These are phyloP conservation scores for Brettanomyces nanus DNA, from an alignment of 805 yeast genomes.

Conservation along the genomic window DNA sequence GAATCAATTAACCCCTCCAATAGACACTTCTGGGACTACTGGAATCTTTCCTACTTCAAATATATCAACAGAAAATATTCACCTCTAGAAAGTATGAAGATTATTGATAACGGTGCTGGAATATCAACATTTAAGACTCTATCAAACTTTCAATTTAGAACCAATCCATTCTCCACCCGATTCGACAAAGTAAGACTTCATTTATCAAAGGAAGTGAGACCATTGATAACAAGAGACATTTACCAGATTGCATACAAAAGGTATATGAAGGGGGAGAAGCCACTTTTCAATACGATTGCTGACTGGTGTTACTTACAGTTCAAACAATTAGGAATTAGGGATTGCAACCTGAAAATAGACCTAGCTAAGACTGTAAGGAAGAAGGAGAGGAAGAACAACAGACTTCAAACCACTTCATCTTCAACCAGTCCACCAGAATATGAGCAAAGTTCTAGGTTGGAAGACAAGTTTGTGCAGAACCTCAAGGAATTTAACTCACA, in stretches of 20 bases:
- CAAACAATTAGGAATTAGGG: slow-evolving; percentile 8
- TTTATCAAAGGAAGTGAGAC: slow-evolving; percentile 10
- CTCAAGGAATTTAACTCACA: slow-evolving; percentile 7
- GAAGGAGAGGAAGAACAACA: neutral
- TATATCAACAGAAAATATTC: slow-evolving; percentile 22
- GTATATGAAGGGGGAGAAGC: slow-evolving; percentile 6
- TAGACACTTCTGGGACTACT: slow-evolving; percentile 24
- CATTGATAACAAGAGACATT: slow-evolving; percentile 21
- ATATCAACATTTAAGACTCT: slow-evolving; percentile 10
- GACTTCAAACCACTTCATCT: too few species aligned
- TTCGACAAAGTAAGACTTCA: slow-evolving; percentile 17
- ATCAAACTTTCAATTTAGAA: slow-evolving; percentile 8
- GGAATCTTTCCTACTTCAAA: slow-evolving; percentile 24
- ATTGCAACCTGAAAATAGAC: neutral
- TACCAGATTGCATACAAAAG: slow-evolving; percentile 18
- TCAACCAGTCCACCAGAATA: too few species aligned
- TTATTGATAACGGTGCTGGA: slow-evolving; percentile 12
- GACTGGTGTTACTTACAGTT: slow-evolving; percentile 18
- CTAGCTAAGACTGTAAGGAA: neutral
- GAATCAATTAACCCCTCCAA: slow-evolving; percentile 9
- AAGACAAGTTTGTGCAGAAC: neutral
- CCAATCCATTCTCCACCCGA: slow-evolving; percentile 24
- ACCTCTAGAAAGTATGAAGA: slow-evolving; percentile 13
- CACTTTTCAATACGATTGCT: slow-evolving; percentile 10
- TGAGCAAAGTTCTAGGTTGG: too few species aligned